These are phyloP conservation scores for Salvia hispanica DNA, from an alignment of 257 asterid genomes.

Conservation along the genomic window DNA sequence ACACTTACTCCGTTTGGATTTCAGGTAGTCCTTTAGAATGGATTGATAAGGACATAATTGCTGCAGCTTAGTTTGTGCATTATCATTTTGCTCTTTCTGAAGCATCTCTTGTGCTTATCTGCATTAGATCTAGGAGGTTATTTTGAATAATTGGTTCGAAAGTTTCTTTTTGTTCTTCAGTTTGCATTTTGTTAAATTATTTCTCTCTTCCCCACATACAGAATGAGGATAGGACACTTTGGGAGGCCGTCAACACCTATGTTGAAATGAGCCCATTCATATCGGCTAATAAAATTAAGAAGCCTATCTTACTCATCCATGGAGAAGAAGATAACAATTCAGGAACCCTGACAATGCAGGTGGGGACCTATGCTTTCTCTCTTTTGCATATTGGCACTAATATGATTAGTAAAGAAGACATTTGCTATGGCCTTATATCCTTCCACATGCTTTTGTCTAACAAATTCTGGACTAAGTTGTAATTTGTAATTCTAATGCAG, in stretches of 20 bases:
- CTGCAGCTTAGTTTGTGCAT: not conserved
- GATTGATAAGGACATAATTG: slow-evolving; percentile 4
- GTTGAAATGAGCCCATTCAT: slow-evolving; percentile 94
- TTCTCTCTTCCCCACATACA: slow-evolving; percentile 31
- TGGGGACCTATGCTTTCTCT: slow-evolving; percentile 31
- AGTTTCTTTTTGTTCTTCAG: slow-evolving; percentile 17
- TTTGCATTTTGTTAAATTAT: slow-evolving; percentile 15
- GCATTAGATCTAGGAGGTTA: slow-evolving; percentile 15
- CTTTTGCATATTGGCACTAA: not conserved
- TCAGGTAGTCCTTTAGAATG: slow-evolving; percentile 61
- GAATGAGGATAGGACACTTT: slow-evolving; percentile 97
- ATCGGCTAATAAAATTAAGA: slow-evolving; percentile 92
- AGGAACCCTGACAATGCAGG: slow-evolving; percentile 99
- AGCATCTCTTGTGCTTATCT: too few species aligned
- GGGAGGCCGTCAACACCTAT: slow-evolving; percentile 89
- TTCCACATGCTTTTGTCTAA: not conserved
- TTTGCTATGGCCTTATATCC: not conserved
- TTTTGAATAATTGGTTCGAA: not conserved
- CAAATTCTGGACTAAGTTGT: slow-evolving; percentile 6
- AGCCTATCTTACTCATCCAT: slow-evolving; percentile 92
- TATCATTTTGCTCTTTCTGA: not conserved
- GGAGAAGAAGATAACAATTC: slow-evolving; percentile 99
- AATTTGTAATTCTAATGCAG: slow-evolving; percentile 46
- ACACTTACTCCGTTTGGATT: slow-evolving; percentile 99
- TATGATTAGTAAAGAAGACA: not conserved